Conservation (phyloP, 306 rosid genomes). For the Acacia acuminata region DNA sequence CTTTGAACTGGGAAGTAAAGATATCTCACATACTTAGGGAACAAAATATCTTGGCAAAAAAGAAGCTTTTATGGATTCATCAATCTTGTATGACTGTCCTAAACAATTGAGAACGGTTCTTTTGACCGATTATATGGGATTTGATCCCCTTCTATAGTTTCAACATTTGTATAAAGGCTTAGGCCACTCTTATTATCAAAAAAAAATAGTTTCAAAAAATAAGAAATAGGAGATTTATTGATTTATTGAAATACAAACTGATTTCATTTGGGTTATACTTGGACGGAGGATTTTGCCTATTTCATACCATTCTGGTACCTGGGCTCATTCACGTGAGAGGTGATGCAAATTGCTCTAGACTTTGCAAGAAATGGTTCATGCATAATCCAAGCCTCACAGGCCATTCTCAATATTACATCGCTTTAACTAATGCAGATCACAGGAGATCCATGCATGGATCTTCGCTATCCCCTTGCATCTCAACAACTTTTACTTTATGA, state of each 20-base stretch:
- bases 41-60: too few relatives aligned
- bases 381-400: not conserved
- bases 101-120: too few relatives aligned
- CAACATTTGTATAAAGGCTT: too few relatives aligned
- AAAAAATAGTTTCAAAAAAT: not conserved
- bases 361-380: not conserved
- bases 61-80: too few relatives aligned
- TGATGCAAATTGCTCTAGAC: not conserved
- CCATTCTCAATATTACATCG: too few relatives aligned
- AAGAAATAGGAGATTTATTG: too few relatives aligned
- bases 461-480: not conserved
- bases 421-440: not conserved
- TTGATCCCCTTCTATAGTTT: too few relatives aligned
- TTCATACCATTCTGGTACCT: not conserved
- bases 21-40: too few relatives aligned
- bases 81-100: too few relatives aligned
- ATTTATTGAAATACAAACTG: not conserved
- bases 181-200: too few relatives aligned
- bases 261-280: not conserved
- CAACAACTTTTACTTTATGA: not conserved
- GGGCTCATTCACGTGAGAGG: not conserved
- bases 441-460: not conserved
- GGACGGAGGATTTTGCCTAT: not conserved
- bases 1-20: too few relatives aligned
- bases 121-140: too few relatives aligned